These are phyloP conservation scores for Xylaria grammica DNA, from an alignment of 495 filamentous ascomycete genomes.

Conservation along the genomic window DNA sequence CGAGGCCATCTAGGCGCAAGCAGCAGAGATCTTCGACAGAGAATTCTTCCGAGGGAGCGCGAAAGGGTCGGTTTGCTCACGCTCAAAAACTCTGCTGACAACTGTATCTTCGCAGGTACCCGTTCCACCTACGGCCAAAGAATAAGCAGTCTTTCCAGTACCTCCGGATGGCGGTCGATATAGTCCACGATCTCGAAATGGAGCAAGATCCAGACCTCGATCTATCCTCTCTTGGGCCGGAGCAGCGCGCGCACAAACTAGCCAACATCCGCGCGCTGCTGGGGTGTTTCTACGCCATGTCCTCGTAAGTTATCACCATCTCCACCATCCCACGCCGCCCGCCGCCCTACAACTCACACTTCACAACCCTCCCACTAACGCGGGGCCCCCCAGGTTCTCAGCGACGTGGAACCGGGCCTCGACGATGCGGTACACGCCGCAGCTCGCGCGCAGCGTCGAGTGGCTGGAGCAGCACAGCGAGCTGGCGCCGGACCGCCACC, in stretches of 20 bases:
- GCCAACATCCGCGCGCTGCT: conserved; percentile 47
- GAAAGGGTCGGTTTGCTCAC: not conserved
- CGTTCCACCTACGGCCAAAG: conserved; percentile 54
- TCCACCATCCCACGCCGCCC: not conserved
- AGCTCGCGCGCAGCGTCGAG: conserved; percentile 43
- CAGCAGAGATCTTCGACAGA: too few relatives aligned
- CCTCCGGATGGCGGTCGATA: conserved; percentile 52
- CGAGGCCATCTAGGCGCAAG: too few relatives aligned
- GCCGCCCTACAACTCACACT: too few relatives aligned
- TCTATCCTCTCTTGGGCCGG: conserved; percentile 15
- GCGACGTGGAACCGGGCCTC: conserved; percentile 40
- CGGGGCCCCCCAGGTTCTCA: conserved; percentile 32
- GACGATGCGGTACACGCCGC: conserved; percentile 36
- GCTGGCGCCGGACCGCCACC: conserved; percentile 40
- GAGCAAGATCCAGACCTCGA: conserved; percentile 40
- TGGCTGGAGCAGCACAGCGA: conserved; percentile 38
- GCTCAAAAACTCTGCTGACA: not conserved
- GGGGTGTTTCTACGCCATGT: conserved; percentile 42
- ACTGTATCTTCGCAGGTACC: conserved; percentile 41
- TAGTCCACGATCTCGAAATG: conserved; percentile 50
- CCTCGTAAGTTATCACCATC: conserved; percentile 35
- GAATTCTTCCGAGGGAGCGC: not conserved
- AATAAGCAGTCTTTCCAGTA: conserved; percentile 51
- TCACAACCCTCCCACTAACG: not conserved
- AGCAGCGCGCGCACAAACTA: conserved; percentile 30